These are phyloP conservation scores for Ligustrum vulgare DNA, from an alignment of 257 asterid species.

Conservation along the genomic window DNA sequence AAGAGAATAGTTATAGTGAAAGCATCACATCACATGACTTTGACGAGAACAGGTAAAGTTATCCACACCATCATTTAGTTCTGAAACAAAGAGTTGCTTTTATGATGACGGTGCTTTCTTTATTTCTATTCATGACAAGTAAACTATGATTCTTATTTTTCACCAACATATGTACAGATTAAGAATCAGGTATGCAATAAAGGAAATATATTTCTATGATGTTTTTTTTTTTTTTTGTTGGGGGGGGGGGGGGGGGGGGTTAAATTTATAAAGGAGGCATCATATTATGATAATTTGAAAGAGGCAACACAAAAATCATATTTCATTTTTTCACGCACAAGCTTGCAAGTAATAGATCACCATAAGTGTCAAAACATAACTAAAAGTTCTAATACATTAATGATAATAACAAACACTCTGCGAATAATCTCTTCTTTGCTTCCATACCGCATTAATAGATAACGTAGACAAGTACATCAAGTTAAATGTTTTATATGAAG, in stretches of 20 bases:
- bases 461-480: slow-evolving; percentile 1
- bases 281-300: not conserved
- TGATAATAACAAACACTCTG: not conserved
- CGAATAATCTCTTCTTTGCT: slow-evolving; percentile 28
- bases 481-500: not conserved
- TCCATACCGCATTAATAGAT: slow-evolving; percentile 46
- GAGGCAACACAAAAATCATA: not conserved
- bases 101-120: not conserved
- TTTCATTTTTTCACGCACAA: not conserved
- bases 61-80: not conserved
- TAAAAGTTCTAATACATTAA: not conserved
- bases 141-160: not conserved
- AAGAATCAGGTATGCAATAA: not conserved
- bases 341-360: not conserved
- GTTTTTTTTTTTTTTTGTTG: no score
- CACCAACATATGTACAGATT: not conserved
- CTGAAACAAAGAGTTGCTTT: not conserved
- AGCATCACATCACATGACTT: no score
- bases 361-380: not conserved
- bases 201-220: no score
- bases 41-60: no score
- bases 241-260: no score
- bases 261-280: not conserved
- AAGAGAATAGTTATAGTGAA: no score
- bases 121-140: not conserved